Conservation (phyloP, 805 yeast species). For the Nakazawaea holstii region DNA sequence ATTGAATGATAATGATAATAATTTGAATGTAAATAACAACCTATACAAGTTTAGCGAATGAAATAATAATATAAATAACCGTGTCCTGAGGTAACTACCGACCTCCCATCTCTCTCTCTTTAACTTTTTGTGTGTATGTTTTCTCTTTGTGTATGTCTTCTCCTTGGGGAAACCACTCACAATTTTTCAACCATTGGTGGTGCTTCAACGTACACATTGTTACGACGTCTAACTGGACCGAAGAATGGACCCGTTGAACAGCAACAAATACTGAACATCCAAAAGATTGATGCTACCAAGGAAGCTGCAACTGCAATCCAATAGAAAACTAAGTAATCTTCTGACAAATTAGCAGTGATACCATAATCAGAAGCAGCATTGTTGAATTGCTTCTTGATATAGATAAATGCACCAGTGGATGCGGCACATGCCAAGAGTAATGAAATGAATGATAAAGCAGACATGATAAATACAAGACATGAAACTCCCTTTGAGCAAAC, state of each 20-base stretch:
- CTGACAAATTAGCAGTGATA: conserved; percentile 39
- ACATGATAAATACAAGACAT: conserved; percentile 37
- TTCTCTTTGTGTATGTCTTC: no score
- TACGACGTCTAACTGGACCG: neutral
- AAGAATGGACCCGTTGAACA: conserved; percentile 4
- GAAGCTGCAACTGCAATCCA: conserved; percentile 21
- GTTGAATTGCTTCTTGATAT: conserved; percentile 47
- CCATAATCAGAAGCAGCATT: conserved; percentile 45
- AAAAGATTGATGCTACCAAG: conserved; percentile 13
- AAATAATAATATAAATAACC: no score
- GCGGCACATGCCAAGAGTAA: conserved; percentile 44
- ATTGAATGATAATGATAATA: no score
- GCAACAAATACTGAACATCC: conserved; percentile 14
- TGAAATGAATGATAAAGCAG: conserved; percentile 33
- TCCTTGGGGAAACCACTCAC: no score
- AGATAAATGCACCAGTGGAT: conserved; percentile 56
- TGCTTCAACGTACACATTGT: no score
- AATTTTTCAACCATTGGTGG: no score
- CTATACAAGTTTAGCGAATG: no score
- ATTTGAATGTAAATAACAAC: no score
- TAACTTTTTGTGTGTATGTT: no score
- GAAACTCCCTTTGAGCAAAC: conserved; percentile 41
- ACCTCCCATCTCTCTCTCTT: no score
- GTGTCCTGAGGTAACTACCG: no score
- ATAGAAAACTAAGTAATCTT: conserved; percentile 18